phyloP scores from a whole-genome alignment of 345 rosid genomes.

The Euphorbia tirucalli region DNA sequence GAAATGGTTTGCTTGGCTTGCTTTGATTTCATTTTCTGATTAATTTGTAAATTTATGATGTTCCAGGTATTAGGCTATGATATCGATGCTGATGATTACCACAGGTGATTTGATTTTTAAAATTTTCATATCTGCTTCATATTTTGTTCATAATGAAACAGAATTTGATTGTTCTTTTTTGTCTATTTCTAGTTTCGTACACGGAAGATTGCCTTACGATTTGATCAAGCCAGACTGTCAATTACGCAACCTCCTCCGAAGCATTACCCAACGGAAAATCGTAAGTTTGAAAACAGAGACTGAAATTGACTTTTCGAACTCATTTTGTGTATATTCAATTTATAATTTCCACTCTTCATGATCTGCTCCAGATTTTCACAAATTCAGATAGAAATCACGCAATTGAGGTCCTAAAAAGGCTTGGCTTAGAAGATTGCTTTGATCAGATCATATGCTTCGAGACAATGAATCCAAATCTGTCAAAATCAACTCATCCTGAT shows the following conservation, averaged over 20 bases:
- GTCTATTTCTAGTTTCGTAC: constrained; percentile 61
- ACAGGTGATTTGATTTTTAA: constrained; percentile 41
- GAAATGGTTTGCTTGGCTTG: background rate
- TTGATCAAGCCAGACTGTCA: constrained; percentile 63
- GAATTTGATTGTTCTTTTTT: background rate
- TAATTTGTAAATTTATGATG: background rate
- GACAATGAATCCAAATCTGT: constrained; percentile 79
- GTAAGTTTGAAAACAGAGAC: constrained; percentile 36
- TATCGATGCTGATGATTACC: constrained; percentile 79
- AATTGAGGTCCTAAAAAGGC: constrained; percentile 41
- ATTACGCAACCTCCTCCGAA: constrained; percentile 55
- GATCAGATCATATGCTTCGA: constrained; percentile 83
- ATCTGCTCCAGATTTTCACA: constrained; percentile 59
- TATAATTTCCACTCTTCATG: background rate
- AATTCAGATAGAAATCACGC: constrained; percentile 91
- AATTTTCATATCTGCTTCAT: background rate
- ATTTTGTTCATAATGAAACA: background rate
- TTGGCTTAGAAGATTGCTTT: constrained; percentile 76
- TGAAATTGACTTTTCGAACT: background rate
- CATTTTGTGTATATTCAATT: background rate
- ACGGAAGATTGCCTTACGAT: constrained; percentile 89
- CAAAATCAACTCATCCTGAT: constrained; percentile 57
- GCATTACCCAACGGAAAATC: constrained; percentile 67
- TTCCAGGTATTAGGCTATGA: constrained; percentile 73
- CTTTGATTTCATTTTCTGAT: background rate